phyloP scores from a whole-genome alignment of 148 eudicot genomes.

The Tetragonia tetragonoides region DNA sequence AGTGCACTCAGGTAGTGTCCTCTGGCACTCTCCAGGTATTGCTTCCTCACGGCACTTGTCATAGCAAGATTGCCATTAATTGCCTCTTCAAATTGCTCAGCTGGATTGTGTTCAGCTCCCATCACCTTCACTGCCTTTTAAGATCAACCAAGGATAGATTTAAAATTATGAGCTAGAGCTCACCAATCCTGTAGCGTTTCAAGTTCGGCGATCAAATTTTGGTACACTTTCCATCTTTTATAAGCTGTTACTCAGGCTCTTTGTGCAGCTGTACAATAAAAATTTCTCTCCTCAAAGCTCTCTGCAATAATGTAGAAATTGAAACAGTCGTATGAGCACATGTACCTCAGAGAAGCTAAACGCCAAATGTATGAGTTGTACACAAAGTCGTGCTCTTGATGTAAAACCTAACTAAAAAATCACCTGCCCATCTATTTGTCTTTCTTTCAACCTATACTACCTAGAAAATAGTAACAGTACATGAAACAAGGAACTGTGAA shows the following conservation, averaged over 20 bases:
- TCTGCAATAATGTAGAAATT: conserved; percentile 18
- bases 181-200: conserved; percentile 32
- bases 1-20: conserved; percentile 46
- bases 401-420: background rate
- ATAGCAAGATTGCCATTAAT: conserved; percentile 16
- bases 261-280: conserved; percentile 50
- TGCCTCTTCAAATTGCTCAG: conserved; percentile 46
- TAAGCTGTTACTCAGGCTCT: conserved; percentile 45
- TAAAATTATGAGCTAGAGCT: conserved; percentile 49
- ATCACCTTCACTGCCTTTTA: conserved; percentile 46
- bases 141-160: conserved; percentile 37
- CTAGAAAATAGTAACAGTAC: background rate
- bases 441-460: background rate
- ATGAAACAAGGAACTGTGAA: background rate
- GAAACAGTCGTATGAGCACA: background rate
- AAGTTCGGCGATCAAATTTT: conserved; percentile 47
- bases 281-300: conserved; percentile 40
- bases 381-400: background rate
- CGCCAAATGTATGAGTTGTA: background rate
- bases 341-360: background rate
- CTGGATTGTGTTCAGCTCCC: conserved; percentile 45
- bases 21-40: conserved; percentile 48
- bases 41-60: conserved; percentile 31
- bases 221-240: conserved; percentile 46
- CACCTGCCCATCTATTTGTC: background rate